phyloP scores from a whole-genome alignment of 179 eudicot species.

The Heliamphora pulchella region DNA sequence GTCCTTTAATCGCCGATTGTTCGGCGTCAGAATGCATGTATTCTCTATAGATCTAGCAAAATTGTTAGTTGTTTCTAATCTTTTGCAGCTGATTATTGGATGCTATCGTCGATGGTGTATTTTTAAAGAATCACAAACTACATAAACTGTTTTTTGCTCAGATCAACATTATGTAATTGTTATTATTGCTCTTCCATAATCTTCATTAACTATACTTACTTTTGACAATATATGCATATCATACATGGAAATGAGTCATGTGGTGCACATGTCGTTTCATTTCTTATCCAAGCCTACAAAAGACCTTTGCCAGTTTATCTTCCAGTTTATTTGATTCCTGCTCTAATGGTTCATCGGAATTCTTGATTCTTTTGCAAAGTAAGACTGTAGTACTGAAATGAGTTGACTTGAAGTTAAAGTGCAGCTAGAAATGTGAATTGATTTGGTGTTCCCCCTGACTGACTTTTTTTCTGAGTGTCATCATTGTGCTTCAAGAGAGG shows the following conservation, averaged over 20 bases:
- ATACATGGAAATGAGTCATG: constrained; percentile 87
- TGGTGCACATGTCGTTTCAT: constrained; percentile 53
- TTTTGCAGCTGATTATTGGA: not conserved
- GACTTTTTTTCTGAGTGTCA: not conserved
- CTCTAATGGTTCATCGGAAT: constrained; percentile 90
- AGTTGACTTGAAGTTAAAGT: not conserved
- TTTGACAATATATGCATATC: constrained; percentile 45
- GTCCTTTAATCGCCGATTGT: no score
- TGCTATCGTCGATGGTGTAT: not conserved
- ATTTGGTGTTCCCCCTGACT: not conserved
- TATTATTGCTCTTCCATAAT: not conserved
- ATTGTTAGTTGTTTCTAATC: not conserved
- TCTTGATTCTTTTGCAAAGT: no score
- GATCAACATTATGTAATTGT: not conserved
- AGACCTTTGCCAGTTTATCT: constrained; percentile 96
- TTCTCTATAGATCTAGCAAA: not conserved
- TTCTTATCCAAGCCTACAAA: constrained; percentile 82
- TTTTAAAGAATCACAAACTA: not conserved
- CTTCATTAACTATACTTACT: not conserved
- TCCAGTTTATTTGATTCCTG: constrained; percentile 95
- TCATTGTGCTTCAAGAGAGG: not conserved
- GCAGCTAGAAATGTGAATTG: constrained; percentile 2
- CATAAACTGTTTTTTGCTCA: not conserved
- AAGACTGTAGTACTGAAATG: not conserved
- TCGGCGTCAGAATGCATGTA: not conserved